Percentiles rank a stretch among this genome's conserved stretches.
These are phyloP conservation scores for Bathelium albidoporum DNA, from an alignment of 495 filamentous ascomycete genomes.

Conservation along the genomic window DNA sequence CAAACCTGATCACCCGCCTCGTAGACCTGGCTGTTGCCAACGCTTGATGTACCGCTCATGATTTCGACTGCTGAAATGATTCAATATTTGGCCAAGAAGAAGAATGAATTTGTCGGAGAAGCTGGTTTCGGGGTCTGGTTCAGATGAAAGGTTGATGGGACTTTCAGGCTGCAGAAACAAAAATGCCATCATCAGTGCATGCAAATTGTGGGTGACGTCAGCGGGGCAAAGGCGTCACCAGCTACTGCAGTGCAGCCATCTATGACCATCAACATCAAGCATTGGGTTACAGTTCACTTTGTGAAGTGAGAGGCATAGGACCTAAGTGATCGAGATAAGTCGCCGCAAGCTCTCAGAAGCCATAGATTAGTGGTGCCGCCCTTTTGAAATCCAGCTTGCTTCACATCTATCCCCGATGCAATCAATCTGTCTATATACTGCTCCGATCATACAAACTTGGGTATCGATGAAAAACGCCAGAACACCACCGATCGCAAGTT, in stretches of 20 bases:
- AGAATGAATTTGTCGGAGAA: neutral
- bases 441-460: neutral
- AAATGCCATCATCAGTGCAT: constrained; percentile 7
- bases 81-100: no score
- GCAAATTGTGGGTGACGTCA: neutral
- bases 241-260: neutral
- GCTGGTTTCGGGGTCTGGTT: neutral
- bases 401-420: neutral
- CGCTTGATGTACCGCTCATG: constrained; percentile 38
- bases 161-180: neutral
- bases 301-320: no score
- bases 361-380: no score
- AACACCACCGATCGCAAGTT: neutral
- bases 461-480: neutral
- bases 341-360: no score
- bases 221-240: neutral
- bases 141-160: neutral
- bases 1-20: constrained; percentile 52
- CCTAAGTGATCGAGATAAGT: no score
- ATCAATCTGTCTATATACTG: neutral
- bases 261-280: no score
- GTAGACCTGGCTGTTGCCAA: constrained; percentile 45
- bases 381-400: no score
- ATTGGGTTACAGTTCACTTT: no score
- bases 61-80: constrained; percentile 7